Conservation (phyloP, 176 grass and related monocot genomes). For the Triticum dicoccoides region DNA sequence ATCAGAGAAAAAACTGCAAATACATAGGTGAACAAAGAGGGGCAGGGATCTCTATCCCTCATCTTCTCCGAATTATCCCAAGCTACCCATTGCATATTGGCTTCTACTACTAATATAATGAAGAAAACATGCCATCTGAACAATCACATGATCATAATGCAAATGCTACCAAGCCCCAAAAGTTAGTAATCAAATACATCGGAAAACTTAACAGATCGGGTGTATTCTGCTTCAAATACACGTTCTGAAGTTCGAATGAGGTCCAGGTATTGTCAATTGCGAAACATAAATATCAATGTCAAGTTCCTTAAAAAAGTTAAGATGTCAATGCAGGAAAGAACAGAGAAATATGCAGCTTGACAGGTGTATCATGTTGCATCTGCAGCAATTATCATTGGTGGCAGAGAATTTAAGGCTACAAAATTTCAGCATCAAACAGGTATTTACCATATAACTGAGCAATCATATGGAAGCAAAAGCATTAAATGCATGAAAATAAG, state of each 20-base stretch:
- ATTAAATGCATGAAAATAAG: not conserved
- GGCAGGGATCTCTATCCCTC: not conserved
- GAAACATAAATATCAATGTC: not conserved
- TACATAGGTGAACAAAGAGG: not conserved
- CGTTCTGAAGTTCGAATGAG: not conserved
- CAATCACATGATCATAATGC: too few relatives aligned
- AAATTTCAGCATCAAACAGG: conserved; percentile 4
- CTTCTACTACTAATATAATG: not conserved
- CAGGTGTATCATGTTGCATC: not conserved
- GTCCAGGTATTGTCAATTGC: not conserved
- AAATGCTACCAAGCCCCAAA: too few relatives aligned
- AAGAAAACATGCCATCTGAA: not conserved
- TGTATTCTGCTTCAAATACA: not conserved
- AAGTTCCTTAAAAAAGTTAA: not conserved
- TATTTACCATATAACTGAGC: conserved; percentile 18
- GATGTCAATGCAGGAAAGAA: not conserved
- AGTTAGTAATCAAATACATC: not conserved
- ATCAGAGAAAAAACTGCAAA: not conserved
- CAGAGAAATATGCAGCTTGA: not conserved
- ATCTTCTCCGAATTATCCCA: not conserved
- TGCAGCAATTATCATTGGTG: not conserved
- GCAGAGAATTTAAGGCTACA: not conserved
- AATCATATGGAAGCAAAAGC: not conserved
- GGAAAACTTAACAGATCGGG: not conserved
- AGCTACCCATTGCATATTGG: not conserved